A percentile compares a stretch with the other conserved stretches of the same genome.
These are phyloP conservation scores for Millerozyma miso DNA, from an alignment of 805 yeast species.

Conservation along the genomic window DNA sequence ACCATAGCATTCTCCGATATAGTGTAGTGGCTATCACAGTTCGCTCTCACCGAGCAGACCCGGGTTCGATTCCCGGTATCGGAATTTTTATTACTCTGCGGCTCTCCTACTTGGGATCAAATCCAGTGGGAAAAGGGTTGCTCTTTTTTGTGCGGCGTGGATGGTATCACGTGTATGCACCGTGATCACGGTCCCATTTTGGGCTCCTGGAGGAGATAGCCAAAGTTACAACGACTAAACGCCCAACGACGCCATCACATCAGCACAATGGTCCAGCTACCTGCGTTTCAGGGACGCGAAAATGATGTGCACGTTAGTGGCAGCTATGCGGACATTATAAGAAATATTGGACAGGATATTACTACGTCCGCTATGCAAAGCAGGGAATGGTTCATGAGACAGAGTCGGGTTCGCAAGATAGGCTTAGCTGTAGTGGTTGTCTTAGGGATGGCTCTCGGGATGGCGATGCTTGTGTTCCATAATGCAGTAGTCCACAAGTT, in stretches of 20 bases:
- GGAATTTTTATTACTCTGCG: constrained; percentile 35
- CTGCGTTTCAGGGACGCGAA: not conserved
- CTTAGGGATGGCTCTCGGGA: constrained; percentile 14
- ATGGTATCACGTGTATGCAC: too few relatives aligned
- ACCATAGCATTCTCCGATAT: constrained; percentile 38
- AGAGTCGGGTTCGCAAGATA: constrained; percentile 11
- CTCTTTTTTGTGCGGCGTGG: too few relatives aligned
- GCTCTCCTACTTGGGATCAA: too few relatives aligned
- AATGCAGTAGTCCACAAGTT: constrained; percentile 30
- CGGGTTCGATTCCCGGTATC: constrained; percentile 89
- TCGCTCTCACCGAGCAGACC: constrained; percentile 53
- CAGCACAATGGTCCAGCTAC: not conserved
- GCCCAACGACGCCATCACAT: not conserved
- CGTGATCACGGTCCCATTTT: too few relatives aligned
- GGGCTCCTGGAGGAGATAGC: too few relatives aligned
- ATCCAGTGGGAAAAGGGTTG: too few relatives aligned
- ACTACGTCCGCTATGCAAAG: not conserved
- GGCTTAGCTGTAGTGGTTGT: constrained; percentile 12
- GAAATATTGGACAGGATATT: not conserved
- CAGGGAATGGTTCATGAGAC: constrained; percentile 17
- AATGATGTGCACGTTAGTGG: not conserved
- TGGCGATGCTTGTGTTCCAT: constrained; percentile 28
- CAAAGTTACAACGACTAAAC: too few relatives aligned
- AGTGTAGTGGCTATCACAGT: constrained; percentile 53
- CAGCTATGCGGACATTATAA: not conserved